These are phyloP conservation scores for Fraxinus anomala DNA, from an alignment of 257 asterid genomes.

Conservation along the genomic window DNA sequence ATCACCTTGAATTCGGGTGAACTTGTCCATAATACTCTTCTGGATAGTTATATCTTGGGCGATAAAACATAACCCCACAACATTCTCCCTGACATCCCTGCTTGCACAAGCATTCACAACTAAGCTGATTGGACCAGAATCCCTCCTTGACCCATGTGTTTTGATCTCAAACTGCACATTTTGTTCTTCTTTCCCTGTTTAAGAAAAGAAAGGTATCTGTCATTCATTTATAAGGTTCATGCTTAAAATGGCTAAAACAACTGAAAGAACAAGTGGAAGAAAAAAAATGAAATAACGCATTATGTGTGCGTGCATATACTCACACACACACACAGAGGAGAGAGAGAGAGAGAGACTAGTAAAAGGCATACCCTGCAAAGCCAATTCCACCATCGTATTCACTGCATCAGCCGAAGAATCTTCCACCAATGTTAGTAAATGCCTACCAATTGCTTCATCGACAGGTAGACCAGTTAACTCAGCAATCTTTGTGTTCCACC, in stretches of 20 bases:
- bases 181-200: conserved; percentile 81
- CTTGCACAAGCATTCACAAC: conserved; percentile 91
- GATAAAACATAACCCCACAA: conserved; percentile 86
- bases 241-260: conserved; percentile 43
- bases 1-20: conserved; percentile 92
- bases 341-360: not conserved
- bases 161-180: conserved; percentile 85
- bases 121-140: conserved; percentile 74
- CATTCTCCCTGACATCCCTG: conserved; percentile 75
- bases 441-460: conserved; percentile 63
- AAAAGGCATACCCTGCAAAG: conserved; percentile 62
- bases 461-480: conserved; percentile 62
- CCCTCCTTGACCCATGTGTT: conserved; percentile 60
- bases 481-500: conserved; percentile 69
- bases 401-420: conserved; percentile 73
- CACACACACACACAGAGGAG: not conserved
- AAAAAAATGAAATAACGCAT: not conserved
- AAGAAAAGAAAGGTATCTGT: not conserved
- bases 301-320: not conserved
- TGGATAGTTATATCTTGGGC: conserved; percentile 92
- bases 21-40: conserved; percentile 87
- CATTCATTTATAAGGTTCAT: conserved; percentile 28
- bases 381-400: conserved; percentile 67
- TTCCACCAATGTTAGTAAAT: conserved; percentile 77
- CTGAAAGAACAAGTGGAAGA: not conserved